phyloP scores from a whole-genome alignment of 805 yeast genomes.

The Saccharomycopsis amapae region DNA sequence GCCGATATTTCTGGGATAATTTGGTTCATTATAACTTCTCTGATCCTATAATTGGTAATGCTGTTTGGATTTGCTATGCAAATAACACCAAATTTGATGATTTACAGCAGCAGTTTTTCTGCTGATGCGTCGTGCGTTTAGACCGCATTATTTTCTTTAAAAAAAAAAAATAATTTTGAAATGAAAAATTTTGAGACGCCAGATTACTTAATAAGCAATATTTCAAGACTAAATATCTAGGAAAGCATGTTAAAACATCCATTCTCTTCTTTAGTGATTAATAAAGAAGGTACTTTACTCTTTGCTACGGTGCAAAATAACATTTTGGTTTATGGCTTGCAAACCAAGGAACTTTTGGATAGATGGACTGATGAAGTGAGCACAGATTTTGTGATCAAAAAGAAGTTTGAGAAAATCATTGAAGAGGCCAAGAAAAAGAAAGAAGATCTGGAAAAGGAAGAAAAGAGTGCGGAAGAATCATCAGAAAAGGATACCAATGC shows the following conservation, averaged over 20 bases:
- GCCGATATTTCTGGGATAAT: background rate
- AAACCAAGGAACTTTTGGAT: slow-evolving; percentile 40
- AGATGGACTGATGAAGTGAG: slow-evolving; percentile 59
- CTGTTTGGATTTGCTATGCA: too few relatives aligned
- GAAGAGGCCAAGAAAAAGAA: slow-evolving; percentile 29
- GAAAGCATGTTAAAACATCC: slow-evolving; percentile 53
- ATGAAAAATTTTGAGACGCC: too few relatives aligned
- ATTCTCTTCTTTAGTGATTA: slow-evolving; percentile 49
- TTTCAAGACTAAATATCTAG: too few relatives aligned
- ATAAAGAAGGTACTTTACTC: slow-evolving; percentile 38
- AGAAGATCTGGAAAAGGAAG: slow-evolving; percentile 24
- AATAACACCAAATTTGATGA: too few relatives aligned
- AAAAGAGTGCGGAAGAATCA: slow-evolving; percentile 21
- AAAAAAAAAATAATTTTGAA: too few relatives aligned
- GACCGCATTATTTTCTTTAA: too few relatives aligned
- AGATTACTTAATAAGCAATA: too few relatives aligned
- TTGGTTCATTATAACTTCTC: too few relatives aligned
- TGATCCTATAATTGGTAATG: too few relatives aligned
- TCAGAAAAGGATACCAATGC: slow-evolving; percentile 21
- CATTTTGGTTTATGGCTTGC: slow-evolving; percentile 43
- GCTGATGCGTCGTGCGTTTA: too few relatives aligned
- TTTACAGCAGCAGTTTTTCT: too few relatives aligned
- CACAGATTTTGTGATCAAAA: slow-evolving; percentile 37
- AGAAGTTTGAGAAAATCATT: slow-evolving; percentile 39
- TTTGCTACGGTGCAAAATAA: slow-evolving; percentile 54